phyloP scores from a whole-genome alignment of 2,329 filamentous ascomycete species.

The Calcarisporium arbuscula region DNA sequence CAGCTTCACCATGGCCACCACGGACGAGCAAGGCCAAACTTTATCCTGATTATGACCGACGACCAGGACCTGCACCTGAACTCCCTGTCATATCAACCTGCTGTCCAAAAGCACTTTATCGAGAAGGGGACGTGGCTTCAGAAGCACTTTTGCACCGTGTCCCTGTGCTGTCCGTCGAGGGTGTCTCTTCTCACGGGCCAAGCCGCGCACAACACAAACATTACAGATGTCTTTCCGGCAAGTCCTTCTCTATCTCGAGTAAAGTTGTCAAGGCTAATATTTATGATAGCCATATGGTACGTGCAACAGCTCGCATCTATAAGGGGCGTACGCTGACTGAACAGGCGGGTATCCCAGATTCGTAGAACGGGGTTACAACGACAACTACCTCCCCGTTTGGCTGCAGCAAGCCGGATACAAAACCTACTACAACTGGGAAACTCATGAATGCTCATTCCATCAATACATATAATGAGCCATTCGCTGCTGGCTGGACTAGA shows the following conservation, averaged over 20 bases:
- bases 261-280: not conserved
- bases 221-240: conserved; percentile 46
- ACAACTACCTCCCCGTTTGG: conserved; percentile 65
- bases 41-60: conserved; percentile 62
- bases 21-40: too few species aligned
- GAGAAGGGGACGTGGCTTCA: conserved; percentile 53
- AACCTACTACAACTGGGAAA: conserved; percentile 69
- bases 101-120: conserved; percentile 47
- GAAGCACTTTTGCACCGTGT: conserved; percentile 60
- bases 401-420: conserved; percentile 62
- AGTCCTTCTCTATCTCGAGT: conserved; percentile 22
- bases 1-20: too few species aligned
- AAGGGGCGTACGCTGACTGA: conserved; percentile 1
- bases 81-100: conserved; percentile 55
- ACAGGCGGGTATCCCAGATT: conserved; percentile 56
- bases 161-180: conserved; percentile 62
- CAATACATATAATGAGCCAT: conserved; percentile 54
- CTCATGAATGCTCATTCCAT: conserved; percentile 60
- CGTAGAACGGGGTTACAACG: conserved; percentile 56
- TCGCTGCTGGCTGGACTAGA: conserved; percentile 51
- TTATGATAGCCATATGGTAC: conserved; percentile 37
- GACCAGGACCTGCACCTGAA: conserved; percentile 60
- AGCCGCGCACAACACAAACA: conserved; percentile 64
- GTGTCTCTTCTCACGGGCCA: conserved; percentile 61
- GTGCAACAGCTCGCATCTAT: not conserved